Evolutionary conservation across 2,329 filamentous ascomycete genomes (phyloP), one percentile per base, ranked within the genome.

Genomic region (Beauveria bassiana): DNA sequence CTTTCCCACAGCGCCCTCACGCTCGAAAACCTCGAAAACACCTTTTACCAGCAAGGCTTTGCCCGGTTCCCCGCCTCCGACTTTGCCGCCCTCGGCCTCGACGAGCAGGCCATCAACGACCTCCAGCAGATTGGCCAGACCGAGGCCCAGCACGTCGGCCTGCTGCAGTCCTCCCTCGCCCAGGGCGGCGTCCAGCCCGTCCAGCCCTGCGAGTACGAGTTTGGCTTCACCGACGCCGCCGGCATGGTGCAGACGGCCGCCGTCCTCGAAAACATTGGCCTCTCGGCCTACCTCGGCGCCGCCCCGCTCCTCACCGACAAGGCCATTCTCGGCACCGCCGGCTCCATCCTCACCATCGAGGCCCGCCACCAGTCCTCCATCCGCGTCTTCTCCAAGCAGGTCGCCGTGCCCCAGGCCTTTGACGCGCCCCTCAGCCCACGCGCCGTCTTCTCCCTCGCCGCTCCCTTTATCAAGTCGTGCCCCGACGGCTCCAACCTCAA

Each of bases 201-300:
- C 12, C 67, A 72, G 14, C 77, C 77, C 31, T 86, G 83, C 72
- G 79, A 71, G 1, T 89, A 88, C 74, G 68, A 73, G 58, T 89
- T 89, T 51, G 83, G 84, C 51, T 83, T 82, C 40, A 84, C 84
- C 12, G 45, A 60, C 50, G 77, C 78, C 14, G 75, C 77, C 63
- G 86, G 85, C 64, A 77, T 80, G 63, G 78, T 80, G 70, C 80
- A 83, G 64, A 74, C 75, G 24, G 86, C 81, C 28, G 81, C 81
- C 61, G 85, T 90, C 68, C 75, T 89, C 34, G 81, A 87, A 61
- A 86, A 89, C 68, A 79, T 86, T 38, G 81, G 86, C 10, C 86
- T 89, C 74, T 81, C 81, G 1, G 76, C 86, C 4, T 87, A 86
- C 74, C 75, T 88, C 65, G 85, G 86, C 46, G 86, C 85, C 20